These are phyloP conservation scores for Eucalyptus sp. DNA, from an alignment of 345 rosid species.

Conservation along the genomic window DNA sequence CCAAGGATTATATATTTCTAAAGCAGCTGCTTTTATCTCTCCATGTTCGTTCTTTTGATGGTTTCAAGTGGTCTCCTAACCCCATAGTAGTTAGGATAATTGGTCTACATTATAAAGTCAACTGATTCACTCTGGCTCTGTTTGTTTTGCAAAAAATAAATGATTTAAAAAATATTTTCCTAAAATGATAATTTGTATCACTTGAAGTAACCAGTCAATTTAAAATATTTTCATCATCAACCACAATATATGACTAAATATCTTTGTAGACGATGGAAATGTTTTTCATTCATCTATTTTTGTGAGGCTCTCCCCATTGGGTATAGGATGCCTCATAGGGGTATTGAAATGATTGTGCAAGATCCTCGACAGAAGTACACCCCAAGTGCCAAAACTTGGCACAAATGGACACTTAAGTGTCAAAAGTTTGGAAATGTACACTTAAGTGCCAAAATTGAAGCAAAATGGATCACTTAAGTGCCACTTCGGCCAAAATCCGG, in stretches of 20 bases:
- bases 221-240: background rate
- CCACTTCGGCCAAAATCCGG: too few species aligned
- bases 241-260: background rate
- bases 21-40: constrained; percentile 8
- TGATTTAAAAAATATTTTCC: too few species aligned
- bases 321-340: too few species aligned
- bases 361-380: too few species aligned
- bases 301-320: background rate
- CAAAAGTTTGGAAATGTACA: too few species aligned
- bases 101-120: background rate
- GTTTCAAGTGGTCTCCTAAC: constrained; percentile 2
- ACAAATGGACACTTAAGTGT: too few species aligned
- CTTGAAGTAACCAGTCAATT: background rate
- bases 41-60: background rate
- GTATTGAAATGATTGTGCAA: too few species aligned
- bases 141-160: too few species aligned
- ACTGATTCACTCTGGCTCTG: background rate
- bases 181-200: background rate
- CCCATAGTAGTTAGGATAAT: constrained; percentile 1
- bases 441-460: too few species aligned
- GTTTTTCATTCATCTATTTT: too few species aligned
- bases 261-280: background rate
- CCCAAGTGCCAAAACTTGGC: too few species aligned
- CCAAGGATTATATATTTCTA: background rate
- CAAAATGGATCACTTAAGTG: too few species aligned